These are phyloP conservation scores for Litsea cubeba DNA, from an alignment of 164 flowering plant genomes.

Conservation along the genomic window DNA sequence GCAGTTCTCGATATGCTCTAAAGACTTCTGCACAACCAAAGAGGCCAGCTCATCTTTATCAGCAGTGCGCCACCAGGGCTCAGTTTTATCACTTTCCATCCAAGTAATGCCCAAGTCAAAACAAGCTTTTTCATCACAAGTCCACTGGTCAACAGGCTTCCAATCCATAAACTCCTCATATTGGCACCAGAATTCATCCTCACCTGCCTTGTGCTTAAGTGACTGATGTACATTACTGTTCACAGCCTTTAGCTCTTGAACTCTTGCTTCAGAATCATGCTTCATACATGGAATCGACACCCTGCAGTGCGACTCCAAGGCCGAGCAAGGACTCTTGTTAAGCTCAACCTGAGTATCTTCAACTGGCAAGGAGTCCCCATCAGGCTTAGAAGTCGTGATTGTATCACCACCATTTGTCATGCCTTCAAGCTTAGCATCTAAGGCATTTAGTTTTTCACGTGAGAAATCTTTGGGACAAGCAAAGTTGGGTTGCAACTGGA, in stretches of 20 bases:
- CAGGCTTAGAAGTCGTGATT: slow-evolving; percentile 9
- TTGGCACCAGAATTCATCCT: slow-evolving; percentile 16
- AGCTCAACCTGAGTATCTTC: slow-evolving; percentile 10
- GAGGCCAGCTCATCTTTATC: slow-evolving; percentile 50
- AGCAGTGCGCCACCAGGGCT: slow-evolving; percentile 51
- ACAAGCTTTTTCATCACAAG: slow-evolving; percentile 20
- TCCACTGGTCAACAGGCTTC: slow-evolving; percentile 18
- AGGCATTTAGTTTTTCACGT: slow-evolving; percentile 26
- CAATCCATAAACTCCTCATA: slow-evolving; percentile 25
- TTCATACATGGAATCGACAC: slow-evolving; percentile 20
- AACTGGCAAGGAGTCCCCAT: slow-evolving; percentile 7
- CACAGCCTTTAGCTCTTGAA: slow-evolving; percentile 25
- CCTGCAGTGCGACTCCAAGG: slow-evolving; percentile 7
- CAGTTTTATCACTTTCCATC: slow-evolving; percentile 37
- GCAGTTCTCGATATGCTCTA: slow-evolving; percentile 42
- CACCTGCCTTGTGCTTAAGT: slow-evolving; percentile 21
- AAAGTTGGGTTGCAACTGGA: slow-evolving; percentile 33
- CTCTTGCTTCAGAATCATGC: slow-evolving; percentile 21
- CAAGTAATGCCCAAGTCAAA: slow-evolving; percentile 33
- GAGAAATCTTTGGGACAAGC: slow-evolving; percentile 28
- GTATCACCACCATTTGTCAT: slow-evolving; percentile 11
- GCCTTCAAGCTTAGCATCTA: slow-evolving; percentile 31
- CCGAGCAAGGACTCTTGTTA: neutral
- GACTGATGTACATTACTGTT: slow-evolving; percentile 9
- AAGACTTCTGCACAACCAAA: slow-evolving; percentile 45